Conservation (phyloP, 495 filamentous ascomycete species). For the Neurospora sp. region DNA sequence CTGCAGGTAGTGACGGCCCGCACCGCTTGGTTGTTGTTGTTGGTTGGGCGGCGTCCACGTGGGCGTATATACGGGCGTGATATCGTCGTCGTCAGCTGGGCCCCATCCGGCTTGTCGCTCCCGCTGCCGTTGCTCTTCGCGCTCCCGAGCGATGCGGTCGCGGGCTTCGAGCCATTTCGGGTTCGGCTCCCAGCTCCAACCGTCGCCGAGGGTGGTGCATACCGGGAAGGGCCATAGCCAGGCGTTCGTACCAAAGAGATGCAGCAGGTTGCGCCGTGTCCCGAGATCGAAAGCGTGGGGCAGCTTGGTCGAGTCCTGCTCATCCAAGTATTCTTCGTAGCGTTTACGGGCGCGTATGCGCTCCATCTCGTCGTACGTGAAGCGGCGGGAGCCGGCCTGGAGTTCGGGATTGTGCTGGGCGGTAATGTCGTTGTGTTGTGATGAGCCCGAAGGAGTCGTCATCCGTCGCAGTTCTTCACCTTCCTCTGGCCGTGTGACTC, state of each 20-base stretch:
- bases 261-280: conserved; percentile 62
- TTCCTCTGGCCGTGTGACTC: conserved; percentile 69
- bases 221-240: conserved; percentile 72
- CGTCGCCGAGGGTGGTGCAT: conserved; percentile 76
- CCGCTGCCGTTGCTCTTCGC: conserved; percentile 49
- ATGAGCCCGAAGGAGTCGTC: conserved; percentile 1
- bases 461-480: conserved; percentile 47
- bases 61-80: conserved; percentile 13
- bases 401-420: conserved; percentile 34
- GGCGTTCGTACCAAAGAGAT: conserved; percentile 67
- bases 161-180: conserved; percentile 57
- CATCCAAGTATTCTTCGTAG: conserved; percentile 82
- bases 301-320: conserved; percentile 73
- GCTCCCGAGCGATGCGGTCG: conserved; percentile 46
- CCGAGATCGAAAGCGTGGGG: conserved; percentile 92
- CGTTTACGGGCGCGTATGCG: conserved; percentile 56
- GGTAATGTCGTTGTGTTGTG: conserved; percentile 1
- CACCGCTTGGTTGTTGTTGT: conserved; percentile 7
- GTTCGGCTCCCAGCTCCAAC: conserved; percentile 91
- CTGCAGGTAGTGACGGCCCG: conserved; percentile 24
- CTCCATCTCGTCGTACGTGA: conserved; percentile 61
- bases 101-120: conserved; percentile 49
- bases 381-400: conserved; percentile 38
- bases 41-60: conserved; percentile 4
- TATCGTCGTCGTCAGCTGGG: conserved; percentile 7